Evolutionary conservation across 129 eudicot species (phyloP), one percentile per base, ranked within the genome.

Genomic region (Tanacetum coccineum): DNA sequence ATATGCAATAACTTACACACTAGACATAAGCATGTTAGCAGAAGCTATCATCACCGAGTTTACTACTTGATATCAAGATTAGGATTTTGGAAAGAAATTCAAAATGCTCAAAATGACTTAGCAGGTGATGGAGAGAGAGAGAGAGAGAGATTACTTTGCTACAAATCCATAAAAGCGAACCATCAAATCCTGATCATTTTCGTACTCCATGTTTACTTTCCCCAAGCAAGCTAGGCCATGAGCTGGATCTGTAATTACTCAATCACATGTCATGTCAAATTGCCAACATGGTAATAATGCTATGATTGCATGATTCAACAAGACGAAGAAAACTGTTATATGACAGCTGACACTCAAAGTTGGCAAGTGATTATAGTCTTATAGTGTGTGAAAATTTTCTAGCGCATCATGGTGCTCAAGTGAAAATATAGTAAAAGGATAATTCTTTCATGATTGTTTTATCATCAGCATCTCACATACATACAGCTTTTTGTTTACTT

Each of bases 191-290:
- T 70, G 92, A 78, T 89, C 96, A 79, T 79, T 84, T 80, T 89
- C 96, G 69, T 78, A 86, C 47, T 81, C 86, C 90, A 72, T 56
- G 76, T 83, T 86, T 42, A 93, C 86, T 80, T 93, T 93, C 64
- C 96, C 96, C 87, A 93, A 83, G 85, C 90, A 86, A 70, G 95
- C 77, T 22, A 88, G 85, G 18, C 95, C 96, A 64, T 83, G 81
- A 53, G 81, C 76, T 54, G 98, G 95, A 75, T 93, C 98, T 88
- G 91, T 58, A 83, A 59, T 45, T 10, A 26, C 13, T 0, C 53
- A 36, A 22, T n/a, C n/a, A 36, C 70, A 49, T 48, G 59, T 40
- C 13, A 14, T 47, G 48, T 55, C 52, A 66, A 13, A n/a, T 53
- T n/a, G 20, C 10, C 20, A 48, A 42, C 42, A 67, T 59, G 47